A percentile compares a stretch with the other conserved stretches of the same genome.
phyloP scores from a whole-genome alignment of 345 rosid genomes.

The Euclidium syriacum region DNA sequence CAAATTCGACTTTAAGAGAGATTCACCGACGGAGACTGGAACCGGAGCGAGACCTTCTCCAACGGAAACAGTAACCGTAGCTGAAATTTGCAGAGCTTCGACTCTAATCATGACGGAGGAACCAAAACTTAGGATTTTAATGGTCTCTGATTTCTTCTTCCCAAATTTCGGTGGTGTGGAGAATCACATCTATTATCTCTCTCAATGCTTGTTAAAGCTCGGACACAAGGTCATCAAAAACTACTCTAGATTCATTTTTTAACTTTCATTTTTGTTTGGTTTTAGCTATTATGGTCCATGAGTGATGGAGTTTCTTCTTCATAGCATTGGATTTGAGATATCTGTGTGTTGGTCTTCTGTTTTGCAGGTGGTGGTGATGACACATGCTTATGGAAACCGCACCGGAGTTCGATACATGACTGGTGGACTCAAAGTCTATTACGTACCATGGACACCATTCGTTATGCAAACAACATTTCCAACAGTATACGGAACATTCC shows the following conservation, averaged over 20 bases:
- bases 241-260: neutral
- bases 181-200: constrained; percentile 83
- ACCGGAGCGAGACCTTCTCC: constrained; percentile 49
- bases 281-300: too few relatives aligned
- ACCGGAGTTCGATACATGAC: constrained; percentile 89
- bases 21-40: constrained; percentile 50
- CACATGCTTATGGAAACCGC: constrained; percentile 92
- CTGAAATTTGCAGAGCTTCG: too few relatives aligned
- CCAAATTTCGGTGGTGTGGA: constrained; percentile 98
- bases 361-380: constrained; percentile 85
- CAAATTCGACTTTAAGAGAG: constrained; percentile 74
- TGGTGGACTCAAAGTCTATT: constrained; percentile 85
- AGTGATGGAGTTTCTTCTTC: neutral
- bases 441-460: constrained; percentile 86
- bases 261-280: neutral
- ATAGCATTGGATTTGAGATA: neutral
- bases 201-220: constrained; percentile 84
- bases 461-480: constrained; percentile 83
- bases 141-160: constrained; percentile 97
- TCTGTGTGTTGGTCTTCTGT: neutral
- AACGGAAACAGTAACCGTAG: constrained; percentile 79
- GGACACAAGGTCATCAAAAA: constrained; percentile 74
- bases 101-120: constrained; percentile 36
- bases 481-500: constrained; percentile 73
- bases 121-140: constrained; percentile 61